Evolutionary conservation across 1,284 basidiomycete species (phyloP), one percentile per base, ranked within the genome.

Genomic region (Amylostereum areolatum): DNA sequence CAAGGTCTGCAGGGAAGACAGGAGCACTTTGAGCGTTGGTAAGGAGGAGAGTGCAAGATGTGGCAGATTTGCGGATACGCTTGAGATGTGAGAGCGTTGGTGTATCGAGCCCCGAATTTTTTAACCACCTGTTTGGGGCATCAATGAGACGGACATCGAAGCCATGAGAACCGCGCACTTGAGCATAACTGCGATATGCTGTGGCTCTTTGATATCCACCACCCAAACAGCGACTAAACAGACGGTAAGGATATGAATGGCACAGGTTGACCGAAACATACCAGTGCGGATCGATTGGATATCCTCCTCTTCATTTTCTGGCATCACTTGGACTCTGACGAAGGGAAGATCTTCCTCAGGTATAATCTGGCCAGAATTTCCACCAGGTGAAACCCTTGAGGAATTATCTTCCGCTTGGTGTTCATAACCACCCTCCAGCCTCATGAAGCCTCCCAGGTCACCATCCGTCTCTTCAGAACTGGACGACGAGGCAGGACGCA

Each of bases 171-270:
- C 18, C 31, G 66, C 76, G 48, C 60, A 89, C 88, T 78, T 83
- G 7, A 93, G 70, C 65, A 90, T 72, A 1, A 71, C 62, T 5
- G 79, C 75, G 25, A 83, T 85, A 51, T 82, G 65, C 41, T 73
- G 76, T 12, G 77, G 75, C 55, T 90, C 79, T 0, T 78, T 75
- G n/a, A 96, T 77, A 59, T 93, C 85, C n/a, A 93, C 81, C 6
- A 82, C 85, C 92, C 92, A 97, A 42, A 85, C 85, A 35, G 81
- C 69, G 45, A 85, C 83, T 81, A 54, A 28, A 43, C 49, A 48
- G 35, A 34, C 9, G 25, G 34, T 25, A 50, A 34, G 48, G 12
- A 42, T 25, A 31, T 31, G 32, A 41, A 44, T n/a, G 27, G 34
- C 46, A 43, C n/a, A 11, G 24, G n/a, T n/a, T n/a, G 30, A 50